Evolutionary conservation across 352 stramenopile species (phyloP).

Genomic region (Bremia lactucae): DNA sequence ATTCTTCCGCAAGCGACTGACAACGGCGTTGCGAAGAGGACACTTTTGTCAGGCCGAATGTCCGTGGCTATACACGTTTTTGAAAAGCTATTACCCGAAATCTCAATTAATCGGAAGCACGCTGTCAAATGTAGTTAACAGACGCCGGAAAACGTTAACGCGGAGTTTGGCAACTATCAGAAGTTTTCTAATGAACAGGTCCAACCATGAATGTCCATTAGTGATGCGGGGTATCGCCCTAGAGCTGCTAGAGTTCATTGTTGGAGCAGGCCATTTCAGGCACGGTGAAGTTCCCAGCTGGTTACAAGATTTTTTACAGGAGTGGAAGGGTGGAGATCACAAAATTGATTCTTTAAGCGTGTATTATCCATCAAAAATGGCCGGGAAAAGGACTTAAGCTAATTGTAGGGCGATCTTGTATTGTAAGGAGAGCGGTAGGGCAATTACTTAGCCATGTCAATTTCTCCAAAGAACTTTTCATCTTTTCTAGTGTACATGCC

Average conservation of each 20-base stretch:
- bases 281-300: slow-evolving; percentile 10
- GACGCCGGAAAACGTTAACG: slow-evolving; percentile 28
- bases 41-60: slow-evolving; percentile 45
- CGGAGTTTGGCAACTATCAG: slow-evolving; percentile 28
- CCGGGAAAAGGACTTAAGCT: no score
- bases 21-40: slow-evolving; percentile 17
- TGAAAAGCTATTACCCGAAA: slow-evolving; percentile 40
- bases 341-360: no score
- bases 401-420: no score
- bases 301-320: slow-evolving; percentile 14
- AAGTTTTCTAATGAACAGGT: slow-evolving; percentile 25
- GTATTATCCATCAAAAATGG: no score
- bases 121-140: slow-evolving; percentile 19
- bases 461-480: no score
- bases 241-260: slow-evolving; percentile 26
- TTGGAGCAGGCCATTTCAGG: slow-evolving; percentile 8
- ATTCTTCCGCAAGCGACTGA: slow-evolving; percentile 26
- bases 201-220: slow-evolving; percentile 25
- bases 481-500: no score
- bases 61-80: slow-evolving; percentile 37
- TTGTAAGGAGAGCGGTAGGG: no score
- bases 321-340: slow-evolving; percentile 19
- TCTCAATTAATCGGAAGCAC: slow-evolving; percentile 22
- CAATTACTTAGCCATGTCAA: no score
- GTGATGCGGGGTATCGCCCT: slow-evolving; percentile 18